phyloP scores from a whole-genome alignment of 257 asterid genomes.

The Solanum sejunctum region DNA sequence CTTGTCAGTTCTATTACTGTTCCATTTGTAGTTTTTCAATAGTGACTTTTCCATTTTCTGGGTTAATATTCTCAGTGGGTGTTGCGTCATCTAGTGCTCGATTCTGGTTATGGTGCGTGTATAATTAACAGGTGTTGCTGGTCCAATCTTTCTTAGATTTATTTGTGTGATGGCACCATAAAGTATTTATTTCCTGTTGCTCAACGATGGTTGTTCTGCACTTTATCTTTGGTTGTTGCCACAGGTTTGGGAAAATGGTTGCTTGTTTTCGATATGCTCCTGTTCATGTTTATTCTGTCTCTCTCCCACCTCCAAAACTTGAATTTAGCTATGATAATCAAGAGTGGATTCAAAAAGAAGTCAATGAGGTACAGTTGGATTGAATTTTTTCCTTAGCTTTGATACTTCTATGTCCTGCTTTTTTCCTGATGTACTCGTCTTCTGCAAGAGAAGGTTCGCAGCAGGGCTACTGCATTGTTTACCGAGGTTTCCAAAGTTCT shows the following conservation, averaged over 20 bases:
- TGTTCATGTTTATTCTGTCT: constrained; percentile 63
- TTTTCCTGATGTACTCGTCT: constrained; percentile 7
- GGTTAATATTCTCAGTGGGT: neutral
- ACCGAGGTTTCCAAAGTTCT: constrained; percentile 45
- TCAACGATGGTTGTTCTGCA: neutral
- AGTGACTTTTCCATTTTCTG: neutral
- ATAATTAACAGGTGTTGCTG: neutral
- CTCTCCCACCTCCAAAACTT: constrained; percentile 71
- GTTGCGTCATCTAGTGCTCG: neutral
- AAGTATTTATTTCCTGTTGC: neutral
- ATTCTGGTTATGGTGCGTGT: neutral
- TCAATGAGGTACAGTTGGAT: constrained; percentile 42
- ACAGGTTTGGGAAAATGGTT: constrained; percentile 79
- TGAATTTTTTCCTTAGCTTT: neutral
- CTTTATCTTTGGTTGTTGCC: neutral
- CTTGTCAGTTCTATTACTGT: neutral
- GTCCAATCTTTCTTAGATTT: neutral
- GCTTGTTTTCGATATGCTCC: constrained; percentile 98
- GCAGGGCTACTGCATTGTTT: constrained; percentile 38
- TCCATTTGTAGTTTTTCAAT: neutral
- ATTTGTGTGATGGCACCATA: neutral
- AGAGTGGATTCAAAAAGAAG: constrained; percentile 62
- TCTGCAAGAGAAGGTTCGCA: constrained; percentile 29
- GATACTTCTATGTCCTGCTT: constrained; percentile 1
- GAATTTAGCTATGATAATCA: constrained; percentile 46